A percentile compares a stretch with the other conserved stretches of the same genome.
phyloP scores from a whole-genome alignment of 345 rosid genomes.

The Iberis pinnata region DNA sequence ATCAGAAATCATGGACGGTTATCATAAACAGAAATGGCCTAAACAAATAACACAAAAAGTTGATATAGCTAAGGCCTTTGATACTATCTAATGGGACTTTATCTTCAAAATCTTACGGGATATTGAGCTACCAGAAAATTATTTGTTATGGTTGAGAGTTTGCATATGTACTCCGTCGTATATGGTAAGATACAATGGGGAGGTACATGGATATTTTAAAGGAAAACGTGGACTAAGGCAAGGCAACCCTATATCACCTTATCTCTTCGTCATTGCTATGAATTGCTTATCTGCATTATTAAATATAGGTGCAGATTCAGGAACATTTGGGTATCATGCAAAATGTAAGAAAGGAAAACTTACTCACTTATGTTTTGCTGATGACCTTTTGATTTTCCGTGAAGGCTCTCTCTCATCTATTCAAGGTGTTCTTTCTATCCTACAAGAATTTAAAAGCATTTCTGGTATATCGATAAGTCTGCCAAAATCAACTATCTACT shows the following conservation, averaged over 20 bases:
- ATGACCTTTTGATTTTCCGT: no score
- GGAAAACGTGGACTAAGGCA: background rate
- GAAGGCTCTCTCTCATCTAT: no score
- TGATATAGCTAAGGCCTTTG: background rate
- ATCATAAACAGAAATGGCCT: background rate
- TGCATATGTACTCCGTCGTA: background rate
- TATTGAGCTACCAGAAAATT: background rate
- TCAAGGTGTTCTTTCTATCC: no score
- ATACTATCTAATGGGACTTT: background rate
- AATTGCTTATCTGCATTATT: background rate
- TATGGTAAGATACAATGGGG: background rate
- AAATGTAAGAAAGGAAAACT: no score
- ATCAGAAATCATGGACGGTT: background rate
- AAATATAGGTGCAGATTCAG: background rate
- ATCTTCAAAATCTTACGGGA: background rate
- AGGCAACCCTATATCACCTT: background rate
- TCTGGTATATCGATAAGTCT: no score
- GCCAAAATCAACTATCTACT: no score
- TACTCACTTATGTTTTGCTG: no score
- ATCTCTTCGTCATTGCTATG: background rate
- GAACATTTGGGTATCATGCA: no score
- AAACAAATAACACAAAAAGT: background rate
- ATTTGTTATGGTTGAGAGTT: background rate
- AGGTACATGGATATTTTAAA: background rate
- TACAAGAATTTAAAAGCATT: no score